Percentiles rank a stretch among this genome's conserved stretches.
phyloP scores from a whole-genome alignment of 495 filamentous ascomycete genomes.

The Darksidea phi region DNA sequence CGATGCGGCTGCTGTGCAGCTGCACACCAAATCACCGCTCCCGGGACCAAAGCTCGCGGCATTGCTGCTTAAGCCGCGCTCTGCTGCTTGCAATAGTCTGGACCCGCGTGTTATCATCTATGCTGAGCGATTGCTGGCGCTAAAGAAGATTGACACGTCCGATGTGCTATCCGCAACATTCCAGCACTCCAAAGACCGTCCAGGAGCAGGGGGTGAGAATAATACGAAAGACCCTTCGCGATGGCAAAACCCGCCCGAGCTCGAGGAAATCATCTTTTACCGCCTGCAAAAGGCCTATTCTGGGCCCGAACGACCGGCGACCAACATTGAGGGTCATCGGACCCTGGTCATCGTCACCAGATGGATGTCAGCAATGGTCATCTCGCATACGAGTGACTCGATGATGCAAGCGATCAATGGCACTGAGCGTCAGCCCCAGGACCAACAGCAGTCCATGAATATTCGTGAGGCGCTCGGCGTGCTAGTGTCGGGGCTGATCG shows the following conservation, averaged over 20 bases:
- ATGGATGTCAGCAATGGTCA: constrained; percentile 45
- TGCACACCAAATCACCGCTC: constrained; percentile 49
- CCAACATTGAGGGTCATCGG: constrained; percentile 35
- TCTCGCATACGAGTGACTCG: constrained; percentile 35
- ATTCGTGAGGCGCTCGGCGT: constrained; percentile 57
- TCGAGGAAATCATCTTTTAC: constrained; percentile 56
- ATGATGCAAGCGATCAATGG: constrained; percentile 42
- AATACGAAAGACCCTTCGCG: constrained; percentile 14
- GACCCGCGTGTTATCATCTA: constrained; percentile 67
- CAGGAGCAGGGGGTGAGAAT: constrained; percentile 12
- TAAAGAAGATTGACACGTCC: constrained; percentile 53
- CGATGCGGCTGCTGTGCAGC: constrained; percentile 42
- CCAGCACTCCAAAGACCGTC: constrained; percentile 56
- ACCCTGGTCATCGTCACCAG: constrained; percentile 37
- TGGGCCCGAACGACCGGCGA: constrained; percentile 37
- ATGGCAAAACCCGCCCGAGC: constrained; percentile 37
- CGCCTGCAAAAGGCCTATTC: constrained; percentile 50
- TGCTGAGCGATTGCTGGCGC: constrained; percentile 58
- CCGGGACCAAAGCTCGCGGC: constrained; percentile 54
- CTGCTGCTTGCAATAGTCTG: constrained; percentile 51
- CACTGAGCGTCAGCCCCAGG: constrained; percentile 39
- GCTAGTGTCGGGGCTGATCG: constrained; percentile 50
- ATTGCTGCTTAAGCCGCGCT: constrained; percentile 57
- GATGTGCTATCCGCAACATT: constrained; percentile 60
- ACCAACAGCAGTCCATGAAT: constrained; percentile 49